Conservation (phyloP, 2,329 filamentous ascomycete species). For the Tolypocladium nubicola region DNA sequence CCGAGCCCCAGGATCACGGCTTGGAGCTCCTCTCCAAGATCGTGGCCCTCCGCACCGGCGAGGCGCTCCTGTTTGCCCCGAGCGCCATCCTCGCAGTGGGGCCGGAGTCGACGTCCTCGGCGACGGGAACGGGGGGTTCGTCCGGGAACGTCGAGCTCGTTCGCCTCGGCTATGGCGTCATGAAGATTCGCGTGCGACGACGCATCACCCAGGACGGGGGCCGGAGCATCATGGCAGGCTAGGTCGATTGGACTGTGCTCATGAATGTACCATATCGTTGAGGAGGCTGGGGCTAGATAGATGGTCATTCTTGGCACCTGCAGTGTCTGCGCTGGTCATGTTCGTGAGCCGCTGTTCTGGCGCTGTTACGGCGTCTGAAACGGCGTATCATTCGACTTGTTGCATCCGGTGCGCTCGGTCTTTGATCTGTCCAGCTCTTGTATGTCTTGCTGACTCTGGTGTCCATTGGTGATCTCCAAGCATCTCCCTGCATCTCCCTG, state of each 20-base stretch:
- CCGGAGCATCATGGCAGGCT: conserved; percentile 30
- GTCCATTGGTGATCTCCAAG: no score
- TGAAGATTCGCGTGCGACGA: conserved; percentile 29
- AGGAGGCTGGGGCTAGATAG: no score
- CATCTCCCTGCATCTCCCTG: no score
- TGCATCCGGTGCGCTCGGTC: no score
- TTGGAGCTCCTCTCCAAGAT: conserved; percentile 29
- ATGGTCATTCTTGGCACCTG: no score
- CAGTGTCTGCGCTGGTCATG: no score
- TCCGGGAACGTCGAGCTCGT: background rate
- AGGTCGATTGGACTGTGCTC: background rate
- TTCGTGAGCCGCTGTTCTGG: no score
- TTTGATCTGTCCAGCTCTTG: no score
- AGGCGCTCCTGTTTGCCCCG: conserved; percentile 36
- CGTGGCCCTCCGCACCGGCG: conserved; percentile 29
- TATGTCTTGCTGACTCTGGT: no score
- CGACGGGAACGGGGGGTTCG: background rate
- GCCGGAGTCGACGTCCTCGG: background rate
- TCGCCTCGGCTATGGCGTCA: conserved; percentile 23
- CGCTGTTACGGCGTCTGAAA: no score
- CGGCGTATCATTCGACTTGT: no score
- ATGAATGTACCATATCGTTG: no score
- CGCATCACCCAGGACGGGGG: conserved; percentile 35
- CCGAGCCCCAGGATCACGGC: background rate
- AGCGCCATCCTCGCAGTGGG: conserved; percentile 23